phyloP scores from a whole-genome alignment of 352 stramenopile genomes.

The Phytophthora capsici region DNA sequence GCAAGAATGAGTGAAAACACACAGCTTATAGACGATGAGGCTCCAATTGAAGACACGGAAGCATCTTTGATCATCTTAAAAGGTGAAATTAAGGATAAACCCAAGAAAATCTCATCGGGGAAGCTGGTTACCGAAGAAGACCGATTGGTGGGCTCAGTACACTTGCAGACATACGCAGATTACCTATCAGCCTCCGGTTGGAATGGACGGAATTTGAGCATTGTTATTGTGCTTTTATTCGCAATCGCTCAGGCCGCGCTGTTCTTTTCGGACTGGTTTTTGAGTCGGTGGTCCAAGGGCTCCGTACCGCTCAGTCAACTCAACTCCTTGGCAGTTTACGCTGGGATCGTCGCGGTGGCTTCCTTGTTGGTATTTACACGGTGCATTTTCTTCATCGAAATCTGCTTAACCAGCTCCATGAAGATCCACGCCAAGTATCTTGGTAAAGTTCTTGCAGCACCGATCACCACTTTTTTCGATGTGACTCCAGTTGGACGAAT shows the following conservation, averaged over 20 bases:
- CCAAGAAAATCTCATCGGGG: constrained; percentile 12
- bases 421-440: constrained; percentile 56
- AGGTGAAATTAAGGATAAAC: neutral
- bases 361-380: constrained; percentile 48
- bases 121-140: constrained; percentile 54
- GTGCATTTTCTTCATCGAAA: constrained; percentile 51
- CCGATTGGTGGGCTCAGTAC: constrained; percentile 45
- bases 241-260: constrained; percentile 45
- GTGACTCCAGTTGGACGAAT: constrained; percentile 68
- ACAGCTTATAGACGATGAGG: neutral
- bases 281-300: constrained; percentile 54
- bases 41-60: too few relatives aligned
- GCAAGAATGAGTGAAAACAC: neutral
- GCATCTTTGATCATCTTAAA: neutral
- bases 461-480: constrained; percentile 73
- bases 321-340: constrained; percentile 45
- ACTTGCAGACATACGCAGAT: constrained; percentile 49
- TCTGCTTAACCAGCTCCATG: constrained; percentile 52
- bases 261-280: constrained; percentile 62
- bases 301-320: constrained; percentile 38
- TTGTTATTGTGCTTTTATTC: constrained; percentile 43
- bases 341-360: constrained; percentile 39
- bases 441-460: constrained; percentile 52
- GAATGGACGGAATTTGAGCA: constrained; percentile 43
- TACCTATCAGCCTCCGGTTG: constrained; percentile 54